Percentiles rank a stretch among this genome's conserved stretches.
Evolutionary conservation across 1,139 yeast genomes (phyloP).

Genomic region (Yamadazyma dendronema): DNA sequence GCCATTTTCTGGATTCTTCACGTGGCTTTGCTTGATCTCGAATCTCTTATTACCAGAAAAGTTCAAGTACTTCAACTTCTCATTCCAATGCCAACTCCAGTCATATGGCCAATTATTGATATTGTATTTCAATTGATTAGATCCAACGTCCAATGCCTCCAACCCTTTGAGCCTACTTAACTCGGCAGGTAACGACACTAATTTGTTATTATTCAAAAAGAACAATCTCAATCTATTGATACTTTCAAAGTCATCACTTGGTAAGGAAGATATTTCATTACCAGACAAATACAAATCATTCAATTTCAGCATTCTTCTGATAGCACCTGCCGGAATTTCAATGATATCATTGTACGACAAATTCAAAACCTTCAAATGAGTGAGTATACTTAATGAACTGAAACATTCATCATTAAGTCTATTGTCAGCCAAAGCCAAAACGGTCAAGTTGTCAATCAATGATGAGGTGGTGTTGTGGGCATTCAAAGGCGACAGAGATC

Average conservation of each 20-base stretch:
- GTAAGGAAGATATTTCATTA: slow-evolving; percentile 72
- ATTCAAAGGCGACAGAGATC: slow-evolving; percentile 1
- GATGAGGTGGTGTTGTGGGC: slow-evolving; percentile 20
- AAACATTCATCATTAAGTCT: slow-evolving; percentile 77
- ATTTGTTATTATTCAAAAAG: slow-evolving; percentile 77
- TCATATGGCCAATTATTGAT: slow-evolving; percentile 94
- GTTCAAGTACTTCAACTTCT: slow-evolving; percentile 73
- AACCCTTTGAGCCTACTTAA: slow-evolving; percentile 65
- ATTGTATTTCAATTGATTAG: slow-evolving; percentile 86
- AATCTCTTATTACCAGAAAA: slow-evolving; percentile 90
- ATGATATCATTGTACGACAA: slow-evolving; percentile 79
- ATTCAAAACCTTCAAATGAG: slow-evolving; percentile 63
- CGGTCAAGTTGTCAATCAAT: slow-evolving; percentile 52
- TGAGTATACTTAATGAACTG: slow-evolving; percentile 61
- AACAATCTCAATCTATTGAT: slow-evolving; percentile 59
- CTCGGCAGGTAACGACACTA: slow-evolving; percentile 88
- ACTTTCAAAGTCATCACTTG: slow-evolving; percentile 78
- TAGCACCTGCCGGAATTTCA: slow-evolving; percentile 76
- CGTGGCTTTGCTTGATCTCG: slow-evolving; percentile 71
- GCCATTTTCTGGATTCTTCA: slow-evolving; percentile 44
- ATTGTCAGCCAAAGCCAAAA: slow-evolving; percentile 77
- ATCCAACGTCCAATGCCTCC: slow-evolving; percentile 83
- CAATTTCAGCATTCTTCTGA: slow-evolving; percentile 55
- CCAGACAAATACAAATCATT: slow-evolving; percentile 81
- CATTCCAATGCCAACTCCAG: slow-evolving; percentile 96